Conservation (phyloP, 805 yeast species). For the Jamesozyma gamospora region DNA sequence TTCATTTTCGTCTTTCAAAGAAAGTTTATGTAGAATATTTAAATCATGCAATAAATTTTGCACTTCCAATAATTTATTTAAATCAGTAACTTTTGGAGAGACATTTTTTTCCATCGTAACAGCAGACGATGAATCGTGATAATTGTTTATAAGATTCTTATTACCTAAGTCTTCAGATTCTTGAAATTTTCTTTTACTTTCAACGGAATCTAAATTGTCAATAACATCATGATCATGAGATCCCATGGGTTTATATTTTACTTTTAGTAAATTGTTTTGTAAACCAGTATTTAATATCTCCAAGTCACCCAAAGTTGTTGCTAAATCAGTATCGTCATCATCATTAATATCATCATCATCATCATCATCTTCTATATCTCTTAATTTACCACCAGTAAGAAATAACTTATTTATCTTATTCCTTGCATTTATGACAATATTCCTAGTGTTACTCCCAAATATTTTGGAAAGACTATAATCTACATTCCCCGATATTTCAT, state of each 20-base stretch:
- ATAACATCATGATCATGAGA: too few relatives aligned
- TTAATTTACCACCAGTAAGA: not conserved
- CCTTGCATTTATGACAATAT: conserved; percentile 6
- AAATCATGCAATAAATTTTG: conserved; percentile 9
- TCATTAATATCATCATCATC: not conserved
- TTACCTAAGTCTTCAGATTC: too few relatives aligned
- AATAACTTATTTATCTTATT: not conserved
- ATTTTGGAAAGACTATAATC: conserved; percentile 13
- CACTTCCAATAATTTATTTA: conserved; percentile 7
- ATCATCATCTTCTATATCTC: not conserved
- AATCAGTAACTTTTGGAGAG: not conserved
- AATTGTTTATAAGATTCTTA: too few relatives aligned
- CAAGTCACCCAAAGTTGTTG: not conserved
- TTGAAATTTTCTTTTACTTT: too few relatives aligned
- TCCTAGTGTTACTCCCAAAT: conserved; percentile 9
- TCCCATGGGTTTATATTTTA: too few relatives aligned
- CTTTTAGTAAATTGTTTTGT: too few relatives aligned
- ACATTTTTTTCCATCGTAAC: too few relatives aligned
- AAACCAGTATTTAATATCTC: not conserved
- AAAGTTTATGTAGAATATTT: conserved; percentile 15
- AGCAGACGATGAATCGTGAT: too few relatives aligned
- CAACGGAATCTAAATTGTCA: too few relatives aligned
- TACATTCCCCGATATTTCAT: conserved; percentile 15
- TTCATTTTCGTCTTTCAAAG: conserved; percentile 11
- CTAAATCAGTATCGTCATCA: not conserved